Evolutionary conservation across 208 protist genomes (phyloP).

Genomic region (Crithidia thermophila): DNA sequence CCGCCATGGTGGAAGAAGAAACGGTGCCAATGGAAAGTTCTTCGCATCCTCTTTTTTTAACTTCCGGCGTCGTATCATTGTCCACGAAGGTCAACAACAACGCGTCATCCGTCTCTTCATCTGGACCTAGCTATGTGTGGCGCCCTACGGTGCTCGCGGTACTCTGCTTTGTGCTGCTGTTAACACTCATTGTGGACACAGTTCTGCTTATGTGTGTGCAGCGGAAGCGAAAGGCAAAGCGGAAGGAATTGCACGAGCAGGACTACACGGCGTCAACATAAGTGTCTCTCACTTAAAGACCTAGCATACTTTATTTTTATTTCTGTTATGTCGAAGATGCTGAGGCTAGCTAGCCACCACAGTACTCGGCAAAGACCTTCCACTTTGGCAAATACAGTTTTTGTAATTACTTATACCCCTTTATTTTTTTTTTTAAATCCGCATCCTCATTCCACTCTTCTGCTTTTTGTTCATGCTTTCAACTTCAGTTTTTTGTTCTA

Average conservation of each 20-base stretch:
- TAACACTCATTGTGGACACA: background rate
- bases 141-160: slow-evolving; percentile 6
- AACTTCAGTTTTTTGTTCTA: background rate
- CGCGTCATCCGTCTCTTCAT: no score
- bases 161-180: background rate
- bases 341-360: no score
- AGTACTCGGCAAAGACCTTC: no score
- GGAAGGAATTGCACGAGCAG: background rate
- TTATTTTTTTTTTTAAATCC: slow-evolving; percentile 17
- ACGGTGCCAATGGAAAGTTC: no score
- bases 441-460: background rate
- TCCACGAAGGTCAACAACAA: no score
- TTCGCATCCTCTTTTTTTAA: no score
- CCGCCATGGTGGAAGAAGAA: background rate
- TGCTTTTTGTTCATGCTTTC: slow-evolving; percentile 19
- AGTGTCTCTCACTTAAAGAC: no score
- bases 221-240: background rate
- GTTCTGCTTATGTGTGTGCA: background rate
- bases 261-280: background rate
- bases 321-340: no score
- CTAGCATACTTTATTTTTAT: slow-evolving; percentile 1
- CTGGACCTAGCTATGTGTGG: background rate
- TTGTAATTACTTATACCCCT: background rate
- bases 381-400: no score
- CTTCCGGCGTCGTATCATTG: no score